A percentile compares a stretch with the other conserved stretches of the same genome.
These are phyloP conservation scores for Nakaseomyces delphensis DNA, from an alignment of 1,139 yeast genomes.

Conservation along the genomic window DNA sequence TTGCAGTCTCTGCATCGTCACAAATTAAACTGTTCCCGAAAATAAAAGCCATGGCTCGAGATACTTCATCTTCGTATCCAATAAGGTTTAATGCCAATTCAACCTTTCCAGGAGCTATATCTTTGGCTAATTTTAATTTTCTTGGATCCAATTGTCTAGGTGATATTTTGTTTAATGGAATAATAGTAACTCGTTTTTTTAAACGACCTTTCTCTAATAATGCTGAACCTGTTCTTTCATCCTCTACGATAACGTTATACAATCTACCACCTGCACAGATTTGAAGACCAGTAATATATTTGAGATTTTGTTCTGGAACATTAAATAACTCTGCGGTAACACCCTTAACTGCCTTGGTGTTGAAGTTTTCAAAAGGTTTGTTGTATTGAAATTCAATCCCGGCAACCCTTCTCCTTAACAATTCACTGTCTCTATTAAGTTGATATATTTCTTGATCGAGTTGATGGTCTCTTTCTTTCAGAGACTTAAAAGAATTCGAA, in stretches of 20 bases:
- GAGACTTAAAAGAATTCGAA: constrained; percentile 38
- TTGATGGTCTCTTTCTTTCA: constrained; percentile 39
- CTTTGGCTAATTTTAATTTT: constrained; percentile 51
- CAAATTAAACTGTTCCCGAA: constrained; percentile 87
- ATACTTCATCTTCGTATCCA: constrained; percentile 60
- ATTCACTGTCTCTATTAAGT: constrained; percentile 45
- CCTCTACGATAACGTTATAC: constrained; percentile 86
- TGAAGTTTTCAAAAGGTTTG: constrained; percentile 54
- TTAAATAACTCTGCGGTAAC: constrained; percentile 80
- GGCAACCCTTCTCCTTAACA: constrained; percentile 55
- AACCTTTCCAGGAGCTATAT: constrained; percentile 59
- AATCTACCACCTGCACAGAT: constrained; percentile 90
- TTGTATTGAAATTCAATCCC: constrained; percentile 70
- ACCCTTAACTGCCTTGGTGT: constrained; percentile 64
- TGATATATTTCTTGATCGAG: constrained; percentile 36
- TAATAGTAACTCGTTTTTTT: constrained; percentile 77
- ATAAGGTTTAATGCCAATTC: constrained; percentile 78
- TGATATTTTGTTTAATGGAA: constrained; percentile 81
- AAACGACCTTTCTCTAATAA: constrained; percentile 71
- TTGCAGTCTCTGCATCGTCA: constrained; percentile 80
- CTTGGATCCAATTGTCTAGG: constrained; percentile 43
- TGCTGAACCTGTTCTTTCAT: constrained; percentile 73
- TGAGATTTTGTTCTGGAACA: constrained; percentile 47
- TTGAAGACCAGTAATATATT: constrained; percentile 77
- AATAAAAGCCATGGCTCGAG: constrained; percentile 81